Evolutionary conservation across 305 asterid genomes (phyloP).

Genomic region (Fraxinus sp.): DNA sequence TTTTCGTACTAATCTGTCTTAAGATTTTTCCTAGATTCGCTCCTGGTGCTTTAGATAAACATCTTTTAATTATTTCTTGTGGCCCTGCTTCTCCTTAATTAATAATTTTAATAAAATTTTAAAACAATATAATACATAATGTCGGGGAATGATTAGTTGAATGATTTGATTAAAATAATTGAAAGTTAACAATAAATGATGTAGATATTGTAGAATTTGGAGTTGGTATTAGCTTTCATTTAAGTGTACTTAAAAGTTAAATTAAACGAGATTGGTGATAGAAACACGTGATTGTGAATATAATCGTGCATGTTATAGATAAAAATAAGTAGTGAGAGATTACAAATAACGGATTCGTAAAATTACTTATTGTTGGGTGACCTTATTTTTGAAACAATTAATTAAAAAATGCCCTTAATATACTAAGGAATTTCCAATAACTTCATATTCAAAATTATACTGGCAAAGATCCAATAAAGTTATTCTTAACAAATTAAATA

Average conservation of each 20-base stretch:
- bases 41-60: not conserved
- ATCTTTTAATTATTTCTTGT: not conserved
- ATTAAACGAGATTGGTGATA: not conserved
- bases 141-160: conserved; percentile 32
- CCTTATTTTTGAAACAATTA: not conserved
- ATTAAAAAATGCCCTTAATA: not conserved
- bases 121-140: not conserved
- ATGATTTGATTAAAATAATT: conserved; percentile 19
- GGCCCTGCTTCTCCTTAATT: not conserved
- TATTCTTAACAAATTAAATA: not conserved
- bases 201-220: not conserved
- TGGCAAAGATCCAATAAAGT: not conserved
- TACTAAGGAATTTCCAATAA: not conserved
- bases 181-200: not conserved
- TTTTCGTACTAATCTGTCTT: too few species aligned
- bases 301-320: not conserved
- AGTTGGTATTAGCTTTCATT: not conserved
- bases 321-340: not conserved
- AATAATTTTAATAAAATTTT: not conserved
- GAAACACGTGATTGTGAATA: not conserved
- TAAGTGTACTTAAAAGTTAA: not conserved
- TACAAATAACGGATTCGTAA: not conserved
- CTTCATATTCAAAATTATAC: not conserved
- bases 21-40: not conserved
- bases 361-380: not conserved